Base-by-base conservation (phyloP, 1,284 basidiomycete genomes). In the Boletus semigastroideus region DNA sequence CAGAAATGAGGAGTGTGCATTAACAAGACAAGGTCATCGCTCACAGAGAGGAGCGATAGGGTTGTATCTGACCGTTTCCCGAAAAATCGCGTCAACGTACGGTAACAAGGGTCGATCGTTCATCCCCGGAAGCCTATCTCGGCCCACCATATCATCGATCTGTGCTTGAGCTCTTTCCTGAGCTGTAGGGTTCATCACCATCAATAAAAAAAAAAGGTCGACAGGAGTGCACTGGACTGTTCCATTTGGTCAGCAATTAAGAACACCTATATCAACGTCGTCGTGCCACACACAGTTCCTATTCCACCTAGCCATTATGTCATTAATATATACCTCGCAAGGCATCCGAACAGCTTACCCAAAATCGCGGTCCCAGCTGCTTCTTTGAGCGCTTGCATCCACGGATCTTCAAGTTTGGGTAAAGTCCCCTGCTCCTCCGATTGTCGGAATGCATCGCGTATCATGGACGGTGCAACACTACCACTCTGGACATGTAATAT, bases 371-470 rank as follows among this genome's bases (percentile, higher is more conserved):
- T 22, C 13, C 12, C 38, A 22, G 38, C 19, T 14, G 38, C 38
- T 22, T 22, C 38, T 22, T 9, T 22, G 38, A 39, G 19, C 5
- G 9, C 17, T 12, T 19, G 7, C 38, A 22, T 20, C 20, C 38
- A 22, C 25, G 25, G 5, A 25, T 25, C 25, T 25, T 25, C 5
- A 22, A 22, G 22, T 1, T 42, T 42, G 0, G 49, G 42, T 1
- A 22, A 7, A 2, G 1, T 13, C 4, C 51, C 51, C 13, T 49
- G 52, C 19, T 42, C 46, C 12, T 62, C 46, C 14, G 49, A 31
- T 11, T 19, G 25, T n/a, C 30, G 48, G 5, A 64, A 14, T 8
- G 53, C 54, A 11, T 57, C 59, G 1, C 42, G n/a, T 2, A 67
- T 46, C 50, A 66, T 40, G 1, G 52, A 63, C 1, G 58, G 34